These are phyloP conservation scores for Globisporangium solare DNA, from an alignment of 352 stramenopile species.

Conservation along the genomic window DNA sequence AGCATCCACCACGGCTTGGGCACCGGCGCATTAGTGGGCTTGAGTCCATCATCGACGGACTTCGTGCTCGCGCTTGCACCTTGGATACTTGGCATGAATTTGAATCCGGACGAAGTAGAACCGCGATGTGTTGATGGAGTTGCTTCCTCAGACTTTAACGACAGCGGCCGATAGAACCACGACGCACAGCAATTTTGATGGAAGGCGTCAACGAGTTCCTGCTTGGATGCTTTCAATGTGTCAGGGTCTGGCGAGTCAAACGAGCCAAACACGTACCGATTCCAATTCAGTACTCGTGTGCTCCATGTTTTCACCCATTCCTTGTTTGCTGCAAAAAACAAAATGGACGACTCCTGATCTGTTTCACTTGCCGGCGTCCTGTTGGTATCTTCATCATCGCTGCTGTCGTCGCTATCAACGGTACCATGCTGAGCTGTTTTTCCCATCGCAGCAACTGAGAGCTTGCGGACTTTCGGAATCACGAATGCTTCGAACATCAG, in stretches of 20 bases:
- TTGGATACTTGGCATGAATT: constrained; percentile 14
- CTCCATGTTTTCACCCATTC: constrained; percentile 48
- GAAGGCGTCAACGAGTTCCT: constrained; percentile 7
- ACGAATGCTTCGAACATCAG: constrained; percentile 61
- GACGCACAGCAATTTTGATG: constrained; percentile 1
- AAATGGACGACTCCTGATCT: constrained; percentile 17
- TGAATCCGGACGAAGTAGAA: not conserved
- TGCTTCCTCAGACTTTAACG: not conserved
- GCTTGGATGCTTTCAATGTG: constrained; percentile 10
- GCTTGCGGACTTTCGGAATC: constrained; percentile 12
- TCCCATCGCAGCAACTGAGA: not conserved
- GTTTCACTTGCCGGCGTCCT: constrained; percentile 14
- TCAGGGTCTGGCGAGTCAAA: constrained; percentile 1
- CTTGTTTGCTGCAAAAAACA: constrained; percentile 52
- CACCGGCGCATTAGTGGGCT: not conserved
- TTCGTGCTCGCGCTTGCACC: not conserved
- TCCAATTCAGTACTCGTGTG: constrained; percentile 62
- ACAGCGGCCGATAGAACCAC: constrained; percentile 6
- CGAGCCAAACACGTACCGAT: constrained; percentile 50
- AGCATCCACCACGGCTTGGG: constrained; percentile 15
- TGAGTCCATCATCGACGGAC: not conserved
- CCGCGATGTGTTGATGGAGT: not conserved
- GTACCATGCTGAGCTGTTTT: not conserved
- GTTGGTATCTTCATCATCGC: constrained; percentile 15
- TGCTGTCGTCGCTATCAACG: not conserved